Conservation (phyloP, 1,139 yeast genomes). For the Zygoascus meyerae region DNA sequence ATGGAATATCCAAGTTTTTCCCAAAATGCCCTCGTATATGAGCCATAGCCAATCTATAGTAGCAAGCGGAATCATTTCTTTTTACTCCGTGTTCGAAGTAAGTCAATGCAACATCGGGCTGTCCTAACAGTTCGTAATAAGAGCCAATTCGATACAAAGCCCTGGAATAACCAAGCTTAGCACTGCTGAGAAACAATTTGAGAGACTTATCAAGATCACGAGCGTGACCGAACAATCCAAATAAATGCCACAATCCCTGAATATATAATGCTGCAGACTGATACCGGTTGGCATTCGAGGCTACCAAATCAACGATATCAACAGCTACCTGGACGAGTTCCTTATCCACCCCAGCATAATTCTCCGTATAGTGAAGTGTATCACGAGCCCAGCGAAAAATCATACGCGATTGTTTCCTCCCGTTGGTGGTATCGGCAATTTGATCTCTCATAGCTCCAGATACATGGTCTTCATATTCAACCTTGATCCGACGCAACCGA, state of each 20-base stretch:
- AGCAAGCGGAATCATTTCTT: slow-evolving; percentile 33
- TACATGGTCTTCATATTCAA: slow-evolving; percentile 23
- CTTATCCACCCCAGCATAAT: slow-evolving; percentile 26
- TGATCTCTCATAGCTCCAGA: slow-evolving; percentile 9
- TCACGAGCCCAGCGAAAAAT: slow-evolving; percentile 34
- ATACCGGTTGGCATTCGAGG: slow-evolving; percentile 19
- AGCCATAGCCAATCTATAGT: slow-evolving; percentile 35
- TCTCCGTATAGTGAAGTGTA: slow-evolving; percentile 29
- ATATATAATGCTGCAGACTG: slow-evolving; percentile 30
- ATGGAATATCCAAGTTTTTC: slow-evolving; percentile 21
- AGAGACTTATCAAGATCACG: slow-evolving; percentile 24
- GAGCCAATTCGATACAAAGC: slow-evolving; percentile 36
- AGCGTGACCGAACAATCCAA: slow-evolving; percentile 26
- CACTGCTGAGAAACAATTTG: slow-evolving; percentile 29
- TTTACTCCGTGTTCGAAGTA: slow-evolving; percentile 33
- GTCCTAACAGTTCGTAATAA: slow-evolving; percentile 31
- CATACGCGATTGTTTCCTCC: slow-evolving; percentile 10
- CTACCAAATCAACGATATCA: slow-evolving; percentile 24
- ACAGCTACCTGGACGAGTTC: slow-evolving; percentile 26
- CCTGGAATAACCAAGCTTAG: slow-evolving; percentile 31
- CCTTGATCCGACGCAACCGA: slow-evolving; percentile 24
- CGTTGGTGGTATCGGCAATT: slow-evolving; percentile 9
- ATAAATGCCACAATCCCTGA: slow-evolving; percentile 30
- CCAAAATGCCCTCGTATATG: slow-evolving; percentile 33
- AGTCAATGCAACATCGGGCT: slow-evolving; percentile 25